Evolutionary conservation across 2,329 filamentous ascomycete species (phyloP), one percentile per base, ranked within the genome.

Genomic region (Colletotrichum sp.): DNA sequence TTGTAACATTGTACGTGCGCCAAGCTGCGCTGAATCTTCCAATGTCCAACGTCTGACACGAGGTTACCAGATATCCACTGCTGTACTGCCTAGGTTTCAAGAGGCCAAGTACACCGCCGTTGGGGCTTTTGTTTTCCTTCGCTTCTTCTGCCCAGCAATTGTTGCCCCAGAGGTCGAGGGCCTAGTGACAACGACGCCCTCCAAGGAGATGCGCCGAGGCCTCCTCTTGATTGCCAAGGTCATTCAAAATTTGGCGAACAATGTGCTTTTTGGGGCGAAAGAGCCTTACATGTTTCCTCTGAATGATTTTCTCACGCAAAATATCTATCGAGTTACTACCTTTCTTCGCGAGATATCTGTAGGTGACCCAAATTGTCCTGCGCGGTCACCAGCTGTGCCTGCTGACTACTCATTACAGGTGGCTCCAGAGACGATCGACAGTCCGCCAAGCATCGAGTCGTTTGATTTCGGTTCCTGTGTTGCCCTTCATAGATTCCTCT

Each of bases 381-480:
- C 18, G n/a, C 9, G 27, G 16, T n/a, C 18, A 28, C 8, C 4
- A n/a, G 4, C 9, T 30, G 8, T 9, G 58, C 18, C 30, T 15
- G 13, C 43, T 32, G 25, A 65, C 65, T 79, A n/a, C 70, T 34
- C 22, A 22, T 10, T 36, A 7, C 43, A 86, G 89, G 87, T 90
- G 1, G 85, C 88, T 8, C 88, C 90, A 2, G 85, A 87, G n/a
- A 81, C 83, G 9, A 71, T 88, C 1, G 88, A 91, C 16, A 78
- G 78, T 10, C 82, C 84, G 8, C 77, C 81, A 16, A 81, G 85
- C 52, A 83, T 83, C 5, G 90, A 93, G 73, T 89, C 90, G 3
- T 93, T 93, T 75, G 93, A 94, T 81, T 94, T 94, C 80, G 92
- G 93, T 36, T 93, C 92, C n/a, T 93, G 92, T 76, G 92, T 94